Percentiles rank a stretch among this genome's conserved stretches.
Conservation (phyloP, 768 basidiomycete genomes). For the Crassisporium funariophilum region DNA sequence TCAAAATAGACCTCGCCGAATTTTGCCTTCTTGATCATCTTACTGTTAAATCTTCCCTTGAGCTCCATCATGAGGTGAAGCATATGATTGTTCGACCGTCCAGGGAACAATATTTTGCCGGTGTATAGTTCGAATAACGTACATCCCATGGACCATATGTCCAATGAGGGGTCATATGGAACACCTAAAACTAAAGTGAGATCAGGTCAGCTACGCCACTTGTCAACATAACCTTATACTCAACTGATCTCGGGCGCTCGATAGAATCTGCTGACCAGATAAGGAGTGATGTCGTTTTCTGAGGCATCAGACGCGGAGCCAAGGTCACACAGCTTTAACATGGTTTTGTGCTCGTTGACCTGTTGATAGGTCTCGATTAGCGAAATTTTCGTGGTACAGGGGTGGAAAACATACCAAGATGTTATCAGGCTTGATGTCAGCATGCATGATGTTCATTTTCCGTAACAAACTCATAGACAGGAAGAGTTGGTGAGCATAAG, state of each 20-base stretch:
- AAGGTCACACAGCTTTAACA: slow-evolving; percentile 93
- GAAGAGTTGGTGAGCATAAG: slow-evolving; percentile 98
- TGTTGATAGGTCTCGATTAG: slow-evolving; percentile 28
- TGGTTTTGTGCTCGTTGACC: slow-evolving; percentile 94
- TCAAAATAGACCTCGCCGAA: slow-evolving; percentile 95
- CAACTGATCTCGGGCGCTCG: slow-evolving; percentile 98
- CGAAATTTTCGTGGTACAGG: background rate
- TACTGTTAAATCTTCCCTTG: slow-evolving; percentile 89
- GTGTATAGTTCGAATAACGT: slow-evolving; percentile 96
- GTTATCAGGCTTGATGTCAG: slow-evolving; percentile 98
- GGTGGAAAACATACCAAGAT: slow-evolving; percentile 69
- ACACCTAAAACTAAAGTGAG: slow-evolving; percentile 78
- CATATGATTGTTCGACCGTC: slow-evolving; percentile 98
- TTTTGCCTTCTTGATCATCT: slow-evolving; percentile 92
- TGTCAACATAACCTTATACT: slow-evolving; percentile 25
- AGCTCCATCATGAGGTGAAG: slow-evolving; percentile 97
- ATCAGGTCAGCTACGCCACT: slow-evolving; percentile 8
- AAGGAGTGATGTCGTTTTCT: slow-evolving; percentile 97
- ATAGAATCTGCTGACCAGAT: slow-evolving; percentile 96
- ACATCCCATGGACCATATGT: slow-evolving; percentile 97
- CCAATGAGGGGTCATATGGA: slow-evolving; percentile 91
- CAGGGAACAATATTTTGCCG: slow-evolving; percentile 96
- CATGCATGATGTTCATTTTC: slow-evolving; percentile 95
- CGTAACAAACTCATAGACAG: slow-evolving; percentile 80
- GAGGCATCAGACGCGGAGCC: slow-evolving; percentile 96